phyloP scores from a whole-genome alignment of 2,329 filamentous ascomycete genomes.

The Apiospora arundinis region DNA sequence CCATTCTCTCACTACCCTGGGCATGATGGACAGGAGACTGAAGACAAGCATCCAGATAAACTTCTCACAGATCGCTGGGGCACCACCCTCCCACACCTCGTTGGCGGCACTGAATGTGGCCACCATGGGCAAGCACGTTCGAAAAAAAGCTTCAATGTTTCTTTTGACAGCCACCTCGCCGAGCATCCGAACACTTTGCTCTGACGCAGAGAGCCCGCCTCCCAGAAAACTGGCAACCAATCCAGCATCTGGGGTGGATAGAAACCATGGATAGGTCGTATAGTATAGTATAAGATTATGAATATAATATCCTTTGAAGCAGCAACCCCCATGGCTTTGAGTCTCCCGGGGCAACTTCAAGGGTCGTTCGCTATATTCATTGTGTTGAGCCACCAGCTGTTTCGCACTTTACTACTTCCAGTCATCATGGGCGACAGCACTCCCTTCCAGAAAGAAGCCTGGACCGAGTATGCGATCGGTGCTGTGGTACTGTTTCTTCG shows the following conservation, averaged over 20 bases:
- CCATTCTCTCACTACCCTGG: background rate
- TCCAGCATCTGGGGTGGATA: background rate
- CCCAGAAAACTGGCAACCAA: background rate
- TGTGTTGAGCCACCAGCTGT: background rate
- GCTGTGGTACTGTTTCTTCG: conserved; percentile 45
- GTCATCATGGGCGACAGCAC: conserved; percentile 36
- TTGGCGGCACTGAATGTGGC: background rate
- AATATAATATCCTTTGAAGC: background rate
- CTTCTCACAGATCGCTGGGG: background rate
- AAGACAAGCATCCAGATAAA: background rate
- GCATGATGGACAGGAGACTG: background rate
- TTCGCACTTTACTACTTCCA: background rate
- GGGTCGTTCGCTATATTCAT: background rate
- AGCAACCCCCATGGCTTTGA: background rate
- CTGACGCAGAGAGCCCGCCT: background rate
- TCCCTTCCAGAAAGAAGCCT: conserved; percentile 51
- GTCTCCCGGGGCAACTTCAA: background rate
- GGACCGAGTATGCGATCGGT: conserved; percentile 51
- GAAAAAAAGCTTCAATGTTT: background rate
- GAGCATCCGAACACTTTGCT: background rate
- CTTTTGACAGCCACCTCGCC: conserved; percentile 11
- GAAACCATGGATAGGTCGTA: background rate
- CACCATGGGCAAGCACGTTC: background rate
- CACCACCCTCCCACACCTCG: background rate
- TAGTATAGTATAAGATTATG: too few species aligned